Evolutionary conservation across 2,329 filamentous ascomycete species (phyloP), one percentile per base, ranked within the genome.

Genomic region (Calonectria ilicicola): DNA sequence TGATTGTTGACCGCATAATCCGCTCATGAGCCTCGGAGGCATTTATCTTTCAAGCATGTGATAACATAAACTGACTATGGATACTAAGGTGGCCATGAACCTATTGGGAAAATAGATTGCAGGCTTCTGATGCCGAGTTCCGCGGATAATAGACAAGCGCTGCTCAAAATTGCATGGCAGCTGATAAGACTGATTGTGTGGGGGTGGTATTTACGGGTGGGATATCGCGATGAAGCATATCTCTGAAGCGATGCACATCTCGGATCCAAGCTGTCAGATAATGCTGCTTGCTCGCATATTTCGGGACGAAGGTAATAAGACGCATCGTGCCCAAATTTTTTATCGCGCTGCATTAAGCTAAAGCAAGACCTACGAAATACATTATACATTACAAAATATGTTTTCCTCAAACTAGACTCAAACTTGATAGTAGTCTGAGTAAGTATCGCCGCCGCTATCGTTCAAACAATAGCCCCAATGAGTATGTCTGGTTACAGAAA

Each of bases 251-350:
- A 17, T 15, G 32, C 19, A 5, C n/a, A 58, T 38, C 53, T 58
- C 53, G 53, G 53, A 38, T 58, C 53, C 53, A 58, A 40, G 12
- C 53, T 58, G 53, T 32, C 53, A 32, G 53, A 58, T 58, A 58
- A 58, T 38, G 32, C 23, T 12, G 17, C 23, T 12, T 58, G 32
- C 53, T 40, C n/a, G n/a, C 19, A 32, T 12, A 21, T 12, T 12
- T n/a, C 38, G 53, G 12, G 23, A 38, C 23, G n/a, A 21, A 21
- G 21, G 32, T 23, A 19, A 58, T 58, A 58, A 15, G 14, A 38
- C 38, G n/a, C n/a, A 58, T 23, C 32, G 38, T 58, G n/a, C 29
- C 29, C 32, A 23, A 35, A n/a, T n/a, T 40, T 15, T 23, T 21
- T 14, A 32, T 58, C n/a, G 53, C 29, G 38, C 35, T 7, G 29